Evolutionary conservation across 768 basidiomycete species (phyloP).

Genomic region (Nidularia pulvinata): DNA sequence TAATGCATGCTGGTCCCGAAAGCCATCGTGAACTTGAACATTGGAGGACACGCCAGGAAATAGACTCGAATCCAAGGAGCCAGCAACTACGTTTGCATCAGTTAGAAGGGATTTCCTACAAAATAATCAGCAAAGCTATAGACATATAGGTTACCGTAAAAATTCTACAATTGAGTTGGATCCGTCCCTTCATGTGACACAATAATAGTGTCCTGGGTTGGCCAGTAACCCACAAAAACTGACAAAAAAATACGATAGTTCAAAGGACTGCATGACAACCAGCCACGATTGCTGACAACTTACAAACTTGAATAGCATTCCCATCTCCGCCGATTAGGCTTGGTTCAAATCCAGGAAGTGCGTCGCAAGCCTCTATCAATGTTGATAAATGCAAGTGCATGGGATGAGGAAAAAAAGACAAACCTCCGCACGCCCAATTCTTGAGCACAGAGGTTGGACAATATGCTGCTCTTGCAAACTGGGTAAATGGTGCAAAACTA

Average conservation of each 20-base stretch:
- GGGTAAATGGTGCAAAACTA: slow-evolving; percentile 37
- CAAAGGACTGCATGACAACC: slow-evolving; percentile 4
- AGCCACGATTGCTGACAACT: not conserved
- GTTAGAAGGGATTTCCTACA: slow-evolving; percentile 43
- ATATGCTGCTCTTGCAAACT: slow-evolving; percentile 56
- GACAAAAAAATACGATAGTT: not conserved
- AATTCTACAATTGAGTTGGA: slow-evolving; percentile 40
- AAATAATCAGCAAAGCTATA: not conserved
- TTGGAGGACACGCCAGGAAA: slow-evolving; percentile 46
- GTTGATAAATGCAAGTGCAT: not conserved
- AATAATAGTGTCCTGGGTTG: slow-evolving; percentile 38
- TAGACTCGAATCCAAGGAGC: slow-evolving; percentile 32
- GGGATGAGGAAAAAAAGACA: slow-evolving; percentile 6
- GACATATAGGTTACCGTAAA: not conserved
- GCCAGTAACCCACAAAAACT: slow-evolving; percentile 56
- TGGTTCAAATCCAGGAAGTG: slow-evolving; percentile 33
- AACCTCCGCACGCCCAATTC: slow-evolving; percentile 47
- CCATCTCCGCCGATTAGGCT: slow-evolving; percentile 50
- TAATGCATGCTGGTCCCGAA: slow-evolving; percentile 42
- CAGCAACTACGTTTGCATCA: slow-evolving; percentile 35
- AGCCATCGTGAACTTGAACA: slow-evolving; percentile 49
- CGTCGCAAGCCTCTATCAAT: slow-evolving; percentile 32
- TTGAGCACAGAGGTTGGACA: slow-evolving; percentile 32
- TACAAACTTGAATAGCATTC: slow-evolving; percentile 41
- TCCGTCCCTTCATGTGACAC: slow-evolving; percentile 59